Evolutionary conservation across 176 grass and related monocot genomes (phyloP), one percentile per base, ranked within the genome.

Genomic region (Musa itinerans): DNA sequence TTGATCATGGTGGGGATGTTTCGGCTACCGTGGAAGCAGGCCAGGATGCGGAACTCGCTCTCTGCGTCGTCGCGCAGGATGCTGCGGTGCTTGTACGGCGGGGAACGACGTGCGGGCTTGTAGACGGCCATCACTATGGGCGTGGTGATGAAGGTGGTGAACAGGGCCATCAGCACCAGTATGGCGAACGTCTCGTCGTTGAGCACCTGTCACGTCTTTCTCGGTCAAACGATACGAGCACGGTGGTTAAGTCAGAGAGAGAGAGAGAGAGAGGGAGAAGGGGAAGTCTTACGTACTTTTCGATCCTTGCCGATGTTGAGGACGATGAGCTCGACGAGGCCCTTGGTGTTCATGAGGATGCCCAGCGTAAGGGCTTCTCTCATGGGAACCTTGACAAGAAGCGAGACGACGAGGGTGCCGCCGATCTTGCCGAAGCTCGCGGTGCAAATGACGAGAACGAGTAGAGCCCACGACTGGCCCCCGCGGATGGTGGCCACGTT

Each of bases 1-100:
- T 66, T 66, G 63, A 66, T 27, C 63, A 66, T 27, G 22, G 63
- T 66, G 63, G 63, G 63, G 2, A 66, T 66, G 63, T 66, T 66
- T 27, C 63, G 17, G 63, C 8, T 66, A 2, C 63, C 63, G 63
- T 29, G 63, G 63, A 66, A 66, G 63, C 63, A 66, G 63, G 63
- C 63, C n/a, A 66, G 13, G 17, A 66, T 21, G 11, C 63, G 63
- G 63, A 66, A 22, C 25, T 66, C 23, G 63, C 63, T 66, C 21
- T 66, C 21, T 2, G 17, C 25, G 8, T 27, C 63, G 20, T 27
- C 25, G 9, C 63, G 63, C 23, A 25, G 5, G 63, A 66, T 66
- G 63, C 21, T 29, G 63, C 63, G 63, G 12, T 66, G 63, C 63
- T 66, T 66, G 24, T 66, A 66, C 12, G 63, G 63, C 63, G 63